These are phyloP conservation scores for Ophiobolus disseminans DNA, from an alignment of 2,329 filamentous ascomycete species.

Conservation along the genomic window DNA sequence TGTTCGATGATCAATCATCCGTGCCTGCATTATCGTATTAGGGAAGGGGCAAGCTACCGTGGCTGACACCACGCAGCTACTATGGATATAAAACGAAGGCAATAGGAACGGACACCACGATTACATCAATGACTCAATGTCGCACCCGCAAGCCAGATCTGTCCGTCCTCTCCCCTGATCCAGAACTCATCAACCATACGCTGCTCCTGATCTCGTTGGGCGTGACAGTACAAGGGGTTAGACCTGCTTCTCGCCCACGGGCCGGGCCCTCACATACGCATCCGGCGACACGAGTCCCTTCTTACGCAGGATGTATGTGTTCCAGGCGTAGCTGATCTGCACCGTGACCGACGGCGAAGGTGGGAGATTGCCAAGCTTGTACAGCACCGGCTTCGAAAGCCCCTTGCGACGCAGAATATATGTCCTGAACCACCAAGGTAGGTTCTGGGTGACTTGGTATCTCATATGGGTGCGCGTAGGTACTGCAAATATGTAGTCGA, in stretches of 20 bases:
- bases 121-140: background rate
- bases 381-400: constrained; percentile 47
- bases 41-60: constrained; percentile 4
- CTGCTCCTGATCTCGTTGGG: too few relatives aligned
- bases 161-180: too few relatives aligned
- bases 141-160: too few relatives aligned
- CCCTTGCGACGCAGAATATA: constrained; percentile 51
- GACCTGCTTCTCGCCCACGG: constrained; percentile 28
- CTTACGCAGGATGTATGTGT: constrained; percentile 25
- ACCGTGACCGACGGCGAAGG: constrained; percentile 21
- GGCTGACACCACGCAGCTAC: constrained; percentile 7
- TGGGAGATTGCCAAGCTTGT: constrained; percentile 43
- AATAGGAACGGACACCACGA: background rate
- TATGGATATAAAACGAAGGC: constrained; percentile 14
- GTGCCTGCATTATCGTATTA: constrained; percentile 12
- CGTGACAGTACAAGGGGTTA: too few relatives aligned
- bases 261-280: constrained; percentile 17
- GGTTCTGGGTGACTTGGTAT: constrained; percentile 36
- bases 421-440: constrained; percentile 57
- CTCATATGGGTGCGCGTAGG: constrained; percentile 51
- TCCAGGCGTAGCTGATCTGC: constrained; percentile 30
- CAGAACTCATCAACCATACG: too few relatives aligned
- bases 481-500: constrained; percentile 60
- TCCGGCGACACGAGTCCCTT: constrained; percentile 24
- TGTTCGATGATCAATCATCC: too few relatives aligned